Conservation (phyloP, 208 protist genomes). For the Trypanosomatidae sp. region DNA sequence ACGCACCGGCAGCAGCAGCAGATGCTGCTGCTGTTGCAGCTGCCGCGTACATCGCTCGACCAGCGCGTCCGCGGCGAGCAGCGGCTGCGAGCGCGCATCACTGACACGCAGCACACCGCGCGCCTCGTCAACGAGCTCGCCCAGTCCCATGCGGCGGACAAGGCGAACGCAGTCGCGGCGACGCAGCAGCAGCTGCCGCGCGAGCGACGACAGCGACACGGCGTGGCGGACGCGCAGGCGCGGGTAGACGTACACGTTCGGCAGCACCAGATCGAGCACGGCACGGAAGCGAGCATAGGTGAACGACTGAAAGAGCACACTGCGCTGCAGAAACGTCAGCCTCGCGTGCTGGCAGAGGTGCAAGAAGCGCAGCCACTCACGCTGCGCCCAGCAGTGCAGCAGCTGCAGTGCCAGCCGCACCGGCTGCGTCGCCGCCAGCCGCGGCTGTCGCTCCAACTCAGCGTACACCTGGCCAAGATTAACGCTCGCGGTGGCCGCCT, state of each 20-base stretch:
- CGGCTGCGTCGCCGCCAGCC: constrained; percentile 34
- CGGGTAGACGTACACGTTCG: constrained; percentile 46
- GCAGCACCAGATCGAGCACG: constrained; percentile 61
- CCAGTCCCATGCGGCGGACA: constrained; percentile 42
- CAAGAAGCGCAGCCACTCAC: constrained; percentile 71
- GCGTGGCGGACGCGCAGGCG: constrained; percentile 34
- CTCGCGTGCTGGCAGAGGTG: constrained; percentile 19
- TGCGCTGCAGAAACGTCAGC: constrained; percentile 52
- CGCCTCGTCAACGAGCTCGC: constrained; percentile 8
- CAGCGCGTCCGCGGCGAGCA: constrained; percentile 29
- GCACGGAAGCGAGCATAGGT: constrained; percentile 71
- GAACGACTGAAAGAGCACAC: constrained; percentile 73
- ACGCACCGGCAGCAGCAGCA: constrained; percentile 50
- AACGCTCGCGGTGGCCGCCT: constrained; percentile 36
- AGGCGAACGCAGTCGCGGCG: constrained; percentile 34
- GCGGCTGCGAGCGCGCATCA: constrained; percentile 9
- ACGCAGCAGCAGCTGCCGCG: constrained; percentile 35
- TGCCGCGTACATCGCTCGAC: constrained; percentile 21
- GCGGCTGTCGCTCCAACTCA: constrained; percentile 54
- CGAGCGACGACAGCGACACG: constrained; percentile 21
- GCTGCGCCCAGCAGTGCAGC: constrained; percentile 50
- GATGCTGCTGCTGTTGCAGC: constrained; percentile 21
- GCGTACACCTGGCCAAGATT: constrained; percentile 59
- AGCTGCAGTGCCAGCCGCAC: constrained; percentile 38
- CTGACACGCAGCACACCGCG: constrained; percentile 10